Evolutionary conservation across 78 protist genomes (phyloP).

Genomic region (Protostelium mycophagum): DNA sequence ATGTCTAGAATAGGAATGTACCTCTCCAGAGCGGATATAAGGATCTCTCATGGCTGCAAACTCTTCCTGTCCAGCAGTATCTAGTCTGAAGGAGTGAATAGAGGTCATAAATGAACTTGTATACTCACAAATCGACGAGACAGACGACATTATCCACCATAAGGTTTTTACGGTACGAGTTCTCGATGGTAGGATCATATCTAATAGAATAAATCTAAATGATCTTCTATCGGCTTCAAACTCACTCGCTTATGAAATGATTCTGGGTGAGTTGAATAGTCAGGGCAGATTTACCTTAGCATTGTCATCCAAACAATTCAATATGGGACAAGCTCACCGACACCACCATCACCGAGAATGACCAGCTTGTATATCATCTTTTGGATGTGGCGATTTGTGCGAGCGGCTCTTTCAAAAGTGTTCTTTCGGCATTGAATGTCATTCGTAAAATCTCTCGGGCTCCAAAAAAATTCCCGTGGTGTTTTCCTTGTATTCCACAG

Average conservation of each 20-base stretch:
- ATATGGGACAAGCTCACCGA: neutral
- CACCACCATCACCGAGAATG: neutral
- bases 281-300: neutral
- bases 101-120: no score
- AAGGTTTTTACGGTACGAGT: neutral
- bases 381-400: no score
- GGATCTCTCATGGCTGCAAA: conserved; percentile 73
- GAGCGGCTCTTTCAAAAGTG: no score
- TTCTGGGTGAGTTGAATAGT: neutral
- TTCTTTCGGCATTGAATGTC: no score
- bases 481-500: no score
- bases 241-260: neutral
- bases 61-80: conserved; percentile 92
- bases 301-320: neutral
- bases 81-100: no score
- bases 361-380: neutral
- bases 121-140: neutral
- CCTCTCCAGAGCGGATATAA: conserved; percentile 65
- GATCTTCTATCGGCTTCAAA: neutral
- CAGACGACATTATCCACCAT: neutral
- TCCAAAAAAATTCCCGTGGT: no score
- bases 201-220: neutral
- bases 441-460: no score
- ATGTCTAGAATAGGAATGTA: neutral
- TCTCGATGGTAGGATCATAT: neutral